A percentile compares a stretch with the other conserved stretches of the same genome.
phyloP scores from a whole-genome alignment of 805 yeast genomes.

The Metschnikowia hibisci region DNA sequence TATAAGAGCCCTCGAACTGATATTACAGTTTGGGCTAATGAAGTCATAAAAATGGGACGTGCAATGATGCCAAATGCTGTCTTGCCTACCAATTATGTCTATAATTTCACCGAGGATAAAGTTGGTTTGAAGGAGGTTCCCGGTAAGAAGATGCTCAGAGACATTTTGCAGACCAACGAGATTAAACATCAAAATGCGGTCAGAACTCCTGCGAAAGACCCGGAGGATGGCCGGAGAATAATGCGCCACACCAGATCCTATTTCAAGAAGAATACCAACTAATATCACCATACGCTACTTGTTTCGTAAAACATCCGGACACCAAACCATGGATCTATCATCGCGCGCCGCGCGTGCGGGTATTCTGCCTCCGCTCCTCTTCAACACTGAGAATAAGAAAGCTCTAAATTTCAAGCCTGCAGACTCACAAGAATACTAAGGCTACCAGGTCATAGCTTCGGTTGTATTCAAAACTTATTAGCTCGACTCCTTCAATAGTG shows the following conservation, averaged over 20 bases:
- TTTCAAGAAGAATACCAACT: slow-evolving; percentile 23
- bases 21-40: slow-evolving; percentile 59
- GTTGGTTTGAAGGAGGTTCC: not conserved
- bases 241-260: slow-evolving; percentile 39
- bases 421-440: not conserved
- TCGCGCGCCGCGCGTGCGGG: slow-evolving; percentile 5
- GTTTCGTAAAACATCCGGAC: slow-evolving; percentile 5
- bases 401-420: not conserved
- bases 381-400: not conserved
- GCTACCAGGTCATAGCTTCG: not conserved
- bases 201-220: slow-evolving; percentile 24
- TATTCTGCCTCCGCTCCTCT: slow-evolving; percentile 1
- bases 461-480: not conserved
- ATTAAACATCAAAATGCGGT: slow-evolving; percentile 7
- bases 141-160: slow-evolving; percentile 32
- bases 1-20: slow-evolving; percentile 50
- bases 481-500: not conserved
- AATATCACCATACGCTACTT: not conserved
- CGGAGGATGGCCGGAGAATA: slow-evolving; percentile 27
- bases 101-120: slow-evolving; percentile 20
- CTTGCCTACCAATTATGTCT: slow-evolving; percentile 35
- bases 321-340: slow-evolving; percentile 2
- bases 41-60: slow-evolving; percentile 58
- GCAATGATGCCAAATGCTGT: slow-evolving; percentile 55
- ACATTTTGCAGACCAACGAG: slow-evolving; percentile 18